Evolutionary conservation across 306 rosid genomes (phyloP).

Genomic region (Quercus alba): DNA sequence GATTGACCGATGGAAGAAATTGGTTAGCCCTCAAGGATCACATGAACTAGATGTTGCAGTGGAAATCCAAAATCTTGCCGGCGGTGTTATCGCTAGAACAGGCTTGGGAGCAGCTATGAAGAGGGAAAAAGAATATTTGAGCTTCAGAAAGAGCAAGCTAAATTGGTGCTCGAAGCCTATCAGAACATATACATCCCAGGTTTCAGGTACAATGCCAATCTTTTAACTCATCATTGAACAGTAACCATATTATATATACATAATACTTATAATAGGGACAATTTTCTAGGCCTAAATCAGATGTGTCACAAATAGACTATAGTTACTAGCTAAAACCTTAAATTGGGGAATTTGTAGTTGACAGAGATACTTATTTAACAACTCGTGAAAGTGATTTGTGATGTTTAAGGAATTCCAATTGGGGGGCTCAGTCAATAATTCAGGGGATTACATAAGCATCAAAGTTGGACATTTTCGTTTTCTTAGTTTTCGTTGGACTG

Average conservation of each 20-base stretch:
- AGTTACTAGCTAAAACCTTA: background rate
- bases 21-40: conserved; percentile 19
- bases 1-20: conserved; percentile 29
- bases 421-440: background rate
- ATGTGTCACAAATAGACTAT: background rate
- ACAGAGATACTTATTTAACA: background rate
- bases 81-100: conserved; percentile 42
- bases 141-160: conserved; percentile 33
- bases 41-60: conserved; percentile 38
- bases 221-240: background rate
- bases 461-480: too few relatives aligned
- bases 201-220: conserved; percentile 20
- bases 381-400: background rate
- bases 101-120: conserved; percentile 42
- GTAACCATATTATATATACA: background rate
- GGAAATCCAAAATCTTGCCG: conserved; percentile 23
- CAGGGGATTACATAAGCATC: background rate
- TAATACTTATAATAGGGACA: background rate
- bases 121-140: conserved; percentile 48
- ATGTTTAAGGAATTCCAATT: background rate
- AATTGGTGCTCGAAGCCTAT: conserved; percentile 35
- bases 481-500: too few relatives aligned
- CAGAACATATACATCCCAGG: conserved; percentile 40
- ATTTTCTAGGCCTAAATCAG: background rate
- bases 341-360: background rate